Conservation (phyloP, 495 filamentous ascomycete species). For the Neurospora sp. region DNA sequence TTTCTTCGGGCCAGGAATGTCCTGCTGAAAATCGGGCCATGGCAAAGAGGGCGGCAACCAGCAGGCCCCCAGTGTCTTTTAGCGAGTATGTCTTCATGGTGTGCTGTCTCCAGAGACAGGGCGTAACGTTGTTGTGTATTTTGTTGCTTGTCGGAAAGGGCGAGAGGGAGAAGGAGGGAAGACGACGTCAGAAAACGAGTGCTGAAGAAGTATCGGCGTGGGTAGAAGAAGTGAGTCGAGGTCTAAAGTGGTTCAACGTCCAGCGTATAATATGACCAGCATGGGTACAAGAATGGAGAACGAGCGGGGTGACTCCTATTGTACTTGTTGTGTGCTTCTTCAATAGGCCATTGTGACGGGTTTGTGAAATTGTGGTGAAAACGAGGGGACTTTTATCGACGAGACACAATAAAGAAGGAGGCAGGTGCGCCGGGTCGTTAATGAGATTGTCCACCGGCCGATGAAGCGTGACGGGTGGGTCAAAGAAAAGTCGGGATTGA, state of each 20-base stretch:
- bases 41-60: constrained; percentile 23
- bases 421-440: neutral
- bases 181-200: neutral
- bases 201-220: neutral
- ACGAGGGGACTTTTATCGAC: neutral
- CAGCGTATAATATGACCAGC: neutral
- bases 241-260: neutral
- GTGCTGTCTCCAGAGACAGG: neutral
- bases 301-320: neutral
- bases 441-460: neutral
- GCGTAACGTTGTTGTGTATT: neutral
- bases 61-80: constrained; percentile 3
- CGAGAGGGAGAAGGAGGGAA: neutral
- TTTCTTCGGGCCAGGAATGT: constrained; percentile 73
- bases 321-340: neutral
- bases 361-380: neutral
- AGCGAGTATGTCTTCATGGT: neutral
- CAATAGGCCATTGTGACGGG: neutral
- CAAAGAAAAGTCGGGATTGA: neutral
- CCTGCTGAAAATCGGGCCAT: constrained; percentile 31
- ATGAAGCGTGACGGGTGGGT: neutral
- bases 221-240: neutral
- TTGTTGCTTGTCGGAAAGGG: neutral
- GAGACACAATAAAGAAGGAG: neutral
- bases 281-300: neutral